These are phyloP conservation scores for Termitomyces sp. DNA, from an alignment of 768 basidiomycete species.

Conservation along the genomic window DNA sequence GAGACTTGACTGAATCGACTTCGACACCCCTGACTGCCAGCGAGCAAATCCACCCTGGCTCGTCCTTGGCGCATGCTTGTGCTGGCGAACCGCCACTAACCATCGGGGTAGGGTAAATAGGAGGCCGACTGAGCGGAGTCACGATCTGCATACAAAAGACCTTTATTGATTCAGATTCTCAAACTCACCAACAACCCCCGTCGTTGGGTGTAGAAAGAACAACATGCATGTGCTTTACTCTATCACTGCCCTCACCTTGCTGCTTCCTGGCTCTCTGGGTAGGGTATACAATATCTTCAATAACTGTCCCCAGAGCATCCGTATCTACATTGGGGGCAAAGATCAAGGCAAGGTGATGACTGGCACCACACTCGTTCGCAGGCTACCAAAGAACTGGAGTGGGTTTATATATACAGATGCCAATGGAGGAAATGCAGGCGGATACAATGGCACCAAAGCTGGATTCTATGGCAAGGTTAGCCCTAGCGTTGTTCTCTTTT, in stretches of 20 bases:
- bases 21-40: background rate
- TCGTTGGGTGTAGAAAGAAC: background rate
- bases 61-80: background rate
- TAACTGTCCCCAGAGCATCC: background rate
- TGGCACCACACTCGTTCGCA: conserved; percentile 1
- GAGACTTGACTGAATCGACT: background rate
- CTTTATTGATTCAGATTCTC: background rate
- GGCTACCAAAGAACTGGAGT: conserved; percentile 15
- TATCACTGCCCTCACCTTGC: background rate
- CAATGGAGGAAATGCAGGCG: conserved; percentile 19
- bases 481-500: background rate
- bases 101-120: background rate
- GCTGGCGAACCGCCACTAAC: background rate
- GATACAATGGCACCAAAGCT: conserved; percentile 19
- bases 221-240: background rate
- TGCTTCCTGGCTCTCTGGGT: background rate
- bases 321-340: conserved; percentile 1
- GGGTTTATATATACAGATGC: conserved; percentile 22
- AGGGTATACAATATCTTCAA: conserved; percentile 13
- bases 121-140: background rate
- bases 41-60: background rate
- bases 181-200: background rate
- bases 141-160: background rate
- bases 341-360: conserved; percentile 6
- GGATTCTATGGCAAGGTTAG: conserved; percentile 22